These are phyloP conservation scores for Linnemannia schmuckeri DNA, from an alignment of 192 early-diverging fungal genomes.

Conservation along the genomic window DNA sequence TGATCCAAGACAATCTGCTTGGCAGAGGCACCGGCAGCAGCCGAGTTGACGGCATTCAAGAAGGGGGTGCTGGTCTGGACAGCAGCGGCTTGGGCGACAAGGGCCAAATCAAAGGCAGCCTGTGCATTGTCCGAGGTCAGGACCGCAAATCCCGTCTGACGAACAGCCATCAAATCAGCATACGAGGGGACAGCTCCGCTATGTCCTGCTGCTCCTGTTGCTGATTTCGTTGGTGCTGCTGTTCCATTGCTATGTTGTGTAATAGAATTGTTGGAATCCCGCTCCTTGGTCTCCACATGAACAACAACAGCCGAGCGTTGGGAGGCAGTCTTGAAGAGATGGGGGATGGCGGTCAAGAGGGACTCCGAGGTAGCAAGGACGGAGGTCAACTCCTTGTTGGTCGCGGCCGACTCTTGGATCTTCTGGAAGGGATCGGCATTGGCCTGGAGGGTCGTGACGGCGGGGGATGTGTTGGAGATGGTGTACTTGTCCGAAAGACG, in stretches of 20 bases:
- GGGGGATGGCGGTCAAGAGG: constrained; percentile 66
- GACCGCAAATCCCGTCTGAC: constrained; percentile 83
- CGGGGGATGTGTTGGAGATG: constrained; percentile 46
- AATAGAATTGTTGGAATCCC: constrained; percentile 56
- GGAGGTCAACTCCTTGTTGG: constrained; percentile 36
- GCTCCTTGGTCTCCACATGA: constrained; percentile 65
- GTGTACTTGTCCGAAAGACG: constrained; percentile 44
- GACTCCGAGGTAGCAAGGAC: constrained; percentile 46
- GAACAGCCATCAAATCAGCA: constrained; percentile 77
- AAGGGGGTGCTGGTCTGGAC: constrained; percentile 68
- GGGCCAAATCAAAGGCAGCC: constrained; percentile 85
- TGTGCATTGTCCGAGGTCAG: constrained; percentile 83
- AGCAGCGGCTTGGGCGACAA: constrained; percentile 84
- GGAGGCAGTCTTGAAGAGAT: constrained; percentile 65
- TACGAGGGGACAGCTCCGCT: constrained; percentile 34
- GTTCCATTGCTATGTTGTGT: not conserved
- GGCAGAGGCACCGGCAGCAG: not conserved
- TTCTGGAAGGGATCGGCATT: constrained; percentile 48
- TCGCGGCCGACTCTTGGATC: constrained; percentile 38
- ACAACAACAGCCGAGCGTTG: constrained; percentile 65
- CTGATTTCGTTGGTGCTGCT: not conserved
- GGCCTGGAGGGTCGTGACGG: constrained; percentile 51
- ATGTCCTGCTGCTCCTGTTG: not conserved
- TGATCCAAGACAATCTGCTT: constrained; percentile 35
- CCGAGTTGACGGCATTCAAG: constrained; percentile 72